Percentiles rank a stretch among this genome's conserved stretches.
Evolutionary conservation across 2,329 filamentous ascomycete genomes (phyloP).

Genomic region (Penicillium paneum): DNA sequence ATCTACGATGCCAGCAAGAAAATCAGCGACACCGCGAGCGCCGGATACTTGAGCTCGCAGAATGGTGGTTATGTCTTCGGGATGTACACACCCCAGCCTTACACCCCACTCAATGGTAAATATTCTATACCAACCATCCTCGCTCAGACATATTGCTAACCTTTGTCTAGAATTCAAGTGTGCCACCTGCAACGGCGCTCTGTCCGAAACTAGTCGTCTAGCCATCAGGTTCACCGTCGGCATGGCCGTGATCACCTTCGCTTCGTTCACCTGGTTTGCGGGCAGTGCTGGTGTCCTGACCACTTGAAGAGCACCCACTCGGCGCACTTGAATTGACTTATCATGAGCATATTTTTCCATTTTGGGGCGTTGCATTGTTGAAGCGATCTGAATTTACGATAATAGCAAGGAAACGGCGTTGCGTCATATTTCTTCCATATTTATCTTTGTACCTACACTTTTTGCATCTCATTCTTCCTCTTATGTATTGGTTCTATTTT

Average conservation of each 20-base stretch:
- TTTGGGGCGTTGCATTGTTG: slow-evolving; percentile 14
- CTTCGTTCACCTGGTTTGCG: slow-evolving; percentile 56
- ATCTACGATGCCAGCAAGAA: slow-evolving; percentile 58
- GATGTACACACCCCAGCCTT: slow-evolving; percentile 58
- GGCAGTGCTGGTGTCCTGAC: slow-evolving; percentile 40
- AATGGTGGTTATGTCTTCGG: slow-evolving; percentile 56
- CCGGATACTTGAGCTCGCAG: slow-evolving; percentile 56
- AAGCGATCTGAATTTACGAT: slow-evolving; percentile 27
- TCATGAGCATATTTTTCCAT: slow-evolving; percentile 19
- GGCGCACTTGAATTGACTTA: slow-evolving; percentile 4
- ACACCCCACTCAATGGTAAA: slow-evolving; percentile 51
- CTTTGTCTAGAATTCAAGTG: slow-evolving; percentile 50
- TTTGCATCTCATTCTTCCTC: slow-evolving; percentile 7
- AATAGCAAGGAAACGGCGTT: slow-evolving; percentile 32
- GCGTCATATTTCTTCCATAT: background rate
- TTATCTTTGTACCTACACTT: slow-evolving; percentile 15
- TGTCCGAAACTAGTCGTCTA: slow-evolving; percentile 53
- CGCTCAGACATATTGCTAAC: slow-evolving; percentile 12
- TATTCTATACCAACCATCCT: slow-evolving; percentile 3
- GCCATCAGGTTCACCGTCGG: slow-evolving; percentile 55
- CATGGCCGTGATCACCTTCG: slow-evolving; percentile 55
- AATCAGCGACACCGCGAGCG: slow-evolving; percentile 49
- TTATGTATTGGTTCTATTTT: background rate
- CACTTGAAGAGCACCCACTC: slow-evolving; percentile 13
- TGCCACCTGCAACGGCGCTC: slow-evolving; percentile 55